Base-by-base conservation (phyloP, 2,329 filamentous ascomycete genomes). In the Xylogone sp. region DNA sequence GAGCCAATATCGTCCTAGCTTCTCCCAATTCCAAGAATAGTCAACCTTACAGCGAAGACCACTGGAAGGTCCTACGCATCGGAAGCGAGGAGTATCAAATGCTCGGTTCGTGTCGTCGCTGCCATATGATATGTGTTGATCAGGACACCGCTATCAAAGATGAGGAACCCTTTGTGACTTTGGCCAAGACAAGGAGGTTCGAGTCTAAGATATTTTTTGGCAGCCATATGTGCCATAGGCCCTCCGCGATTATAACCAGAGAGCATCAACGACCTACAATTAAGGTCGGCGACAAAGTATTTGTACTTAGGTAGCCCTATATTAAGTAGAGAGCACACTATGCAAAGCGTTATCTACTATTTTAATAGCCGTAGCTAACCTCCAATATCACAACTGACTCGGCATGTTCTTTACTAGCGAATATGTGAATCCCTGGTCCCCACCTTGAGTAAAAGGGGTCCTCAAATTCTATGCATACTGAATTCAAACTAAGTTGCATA, bases 111-210 rank as follows among this genome's bases (percentile, higher is more conserved):
- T 99, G 94, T 63, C 82, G 90, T 54, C 77, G 94, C 53, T 99
- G 94, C 61, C 91, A 96, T 67, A 97, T 99, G 92, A 87, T 99
- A 9, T 97, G 93, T 65, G 83, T 97, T 44, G 86, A 99, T 63
- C 94, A 97, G 67, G 75, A 83, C 45, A 96, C 87, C 12, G 91
- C 84, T 0, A 77, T 83, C 56, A 88, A 84, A 66, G 83, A 84
- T 56, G 83, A 90, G 56, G 94, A 97, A 68, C 94, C 94, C 0
- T 96, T 94, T 64, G 81, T 88, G 3, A 97, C 91, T 1, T 72
- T 99, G 53, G 86, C 88, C 1, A 96, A 95, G 74, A 96, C 90
- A 10, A 81, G 94, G 59, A 82, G 89, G 51, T 84, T 90, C 56
- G 84, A 88, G 48, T 90, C 91, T 1, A 91, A 91, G 69, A 87